Base-by-base conservation (phyloP, 345 rosid genomes). In the Dipteronia sinensis region DNA sequence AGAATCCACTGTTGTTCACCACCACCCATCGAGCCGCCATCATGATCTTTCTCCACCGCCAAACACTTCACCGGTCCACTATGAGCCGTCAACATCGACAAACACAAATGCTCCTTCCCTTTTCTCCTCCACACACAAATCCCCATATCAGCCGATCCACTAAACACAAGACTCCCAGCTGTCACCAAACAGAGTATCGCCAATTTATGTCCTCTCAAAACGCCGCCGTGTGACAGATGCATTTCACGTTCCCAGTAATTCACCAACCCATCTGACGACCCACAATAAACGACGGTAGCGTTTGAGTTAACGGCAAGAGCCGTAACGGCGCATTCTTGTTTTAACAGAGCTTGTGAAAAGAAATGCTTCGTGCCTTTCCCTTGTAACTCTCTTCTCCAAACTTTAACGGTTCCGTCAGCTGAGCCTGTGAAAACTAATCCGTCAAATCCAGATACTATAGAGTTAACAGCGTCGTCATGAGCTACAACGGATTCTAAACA, bases 51-150 rank as follows among this genome's bases (percentile, higher is more conserved):
- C 83, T 88, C 95, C 2, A 75, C 91, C 0, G 98, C 98, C 79
- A 93, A 84, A 82, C 99, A 95, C 88, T 95, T 95, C 3, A 95
- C 96, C 27, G 99, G 98, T 16, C 96, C 98, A 0, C 66, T 82
- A 13, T 95, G 98, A 2, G 96, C 99, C 2, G 85, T 83, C 72
- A 95, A 77, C 64, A 86, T 78, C 0, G 99, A 90, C 72, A 95
- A 69, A 67, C 92, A 93, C 4, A 78, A 68, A 67, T 95, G 99
- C 20, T 85, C 82, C 0, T 65, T 70, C 13, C 84, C 94, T 2
- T 81, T 81, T 69, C 90, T 88, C 78, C 82, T 87, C 99, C 98
- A 95, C 51, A 95, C 91, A 31, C 94, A 89, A 53, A 95, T 95
- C 46, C 86, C 88, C 81, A 84, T 87, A 79, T 95, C 99, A 0